A percentile compares a stretch with the other conserved stretches of the same genome.
phyloP scores from a whole-genome alignment of 768 basidiomycete species.

The Russula compacta region DNA sequence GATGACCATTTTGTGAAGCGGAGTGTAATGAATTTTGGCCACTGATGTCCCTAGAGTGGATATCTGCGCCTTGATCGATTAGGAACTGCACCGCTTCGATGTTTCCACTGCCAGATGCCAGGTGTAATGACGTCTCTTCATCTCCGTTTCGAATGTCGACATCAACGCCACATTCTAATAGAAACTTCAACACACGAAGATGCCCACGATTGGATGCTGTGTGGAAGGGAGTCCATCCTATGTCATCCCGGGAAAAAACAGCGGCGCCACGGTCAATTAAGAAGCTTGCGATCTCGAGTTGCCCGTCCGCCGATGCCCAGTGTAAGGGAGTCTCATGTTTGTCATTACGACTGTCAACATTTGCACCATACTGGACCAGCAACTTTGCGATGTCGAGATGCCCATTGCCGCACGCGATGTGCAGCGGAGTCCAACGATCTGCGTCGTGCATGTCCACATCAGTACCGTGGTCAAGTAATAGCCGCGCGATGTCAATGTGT shows the following conservation, averaged over 20 bases:
- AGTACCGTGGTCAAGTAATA: not conserved
- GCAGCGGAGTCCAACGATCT: not conserved
- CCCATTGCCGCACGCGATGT: not conserved
- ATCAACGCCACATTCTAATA: not conserved
- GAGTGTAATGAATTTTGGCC: not conserved
- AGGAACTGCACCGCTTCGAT: not conserved
- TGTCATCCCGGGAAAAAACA: too few relatives aligned
- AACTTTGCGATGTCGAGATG: not conserved
- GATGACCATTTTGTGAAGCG: not conserved
- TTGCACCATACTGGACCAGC: not conserved
- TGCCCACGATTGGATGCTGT: not conserved
- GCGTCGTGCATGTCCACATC: not conserved
- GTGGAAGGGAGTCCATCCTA: not conserved
- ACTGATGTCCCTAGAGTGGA: not conserved
- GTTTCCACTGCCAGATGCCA: too few relatives aligned
- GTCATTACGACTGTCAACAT: not conserved
- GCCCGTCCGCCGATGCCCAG: not conserved
- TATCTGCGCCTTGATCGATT: not conserved
- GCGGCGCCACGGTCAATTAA: not conserved
- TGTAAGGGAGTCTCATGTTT: not conserved
- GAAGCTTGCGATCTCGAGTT: not conserved
- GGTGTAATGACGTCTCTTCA: not conserved
- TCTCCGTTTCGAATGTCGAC: not conserved
- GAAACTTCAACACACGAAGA: not conserved
- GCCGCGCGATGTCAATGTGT: not conserved